Conservation (phyloP, 1,284 basidiomycete genomes). For the Leccinum subrobustum region DNA sequence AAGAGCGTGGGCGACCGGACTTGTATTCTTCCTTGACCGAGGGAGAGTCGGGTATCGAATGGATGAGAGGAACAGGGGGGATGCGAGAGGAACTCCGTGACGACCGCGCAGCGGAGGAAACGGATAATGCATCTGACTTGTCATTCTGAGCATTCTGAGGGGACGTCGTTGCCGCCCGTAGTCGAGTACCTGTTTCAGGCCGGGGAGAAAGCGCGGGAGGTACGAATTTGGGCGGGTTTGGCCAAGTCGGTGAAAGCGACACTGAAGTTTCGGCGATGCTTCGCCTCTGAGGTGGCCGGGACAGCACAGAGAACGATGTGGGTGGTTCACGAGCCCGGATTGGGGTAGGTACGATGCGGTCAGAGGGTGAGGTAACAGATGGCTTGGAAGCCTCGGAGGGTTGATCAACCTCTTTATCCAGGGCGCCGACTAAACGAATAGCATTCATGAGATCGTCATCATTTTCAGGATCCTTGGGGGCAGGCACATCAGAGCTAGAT, state of each 20-base stretch:
- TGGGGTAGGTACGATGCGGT: constrained; percentile 57
- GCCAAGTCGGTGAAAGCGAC: constrained; percentile 13
- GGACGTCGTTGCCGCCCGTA: constrained; percentile 8
- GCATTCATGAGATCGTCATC: constrained; percentile 35
- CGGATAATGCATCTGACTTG: constrained; percentile 28
- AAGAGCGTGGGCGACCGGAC: constrained; percentile 17
- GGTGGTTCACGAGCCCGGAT: constrained; percentile 61
- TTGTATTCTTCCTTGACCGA: constrained; percentile 30
- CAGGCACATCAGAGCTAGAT: constrained; percentile 18
- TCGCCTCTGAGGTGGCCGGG: constrained; percentile 48
- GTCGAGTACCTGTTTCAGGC: constrained; percentile 18
- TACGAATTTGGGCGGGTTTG: not conserved
- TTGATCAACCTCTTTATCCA: constrained; percentile 25
- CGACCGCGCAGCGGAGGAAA: constrained; percentile 23
- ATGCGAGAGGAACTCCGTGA: constrained; percentile 28
- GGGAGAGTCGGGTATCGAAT: constrained; percentile 33
- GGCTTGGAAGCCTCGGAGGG: not conserved
- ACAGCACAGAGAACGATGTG: constrained; percentile 67
- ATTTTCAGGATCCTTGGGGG: constrained; percentile 12
- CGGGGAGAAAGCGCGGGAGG: constrained; percentile 8
- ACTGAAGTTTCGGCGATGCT: constrained; percentile 18
- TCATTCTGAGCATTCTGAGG: constrained; percentile 1
- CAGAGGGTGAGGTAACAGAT: constrained; percentile 7
- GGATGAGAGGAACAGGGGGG: constrained; percentile 32
- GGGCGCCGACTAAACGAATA: constrained; percentile 30